Evolutionary conservation across 2,329 filamentous ascomycete genomes (phyloP), one percentile per base, ranked within the genome.

Genomic region (Clarireedia hainanense): DNA sequence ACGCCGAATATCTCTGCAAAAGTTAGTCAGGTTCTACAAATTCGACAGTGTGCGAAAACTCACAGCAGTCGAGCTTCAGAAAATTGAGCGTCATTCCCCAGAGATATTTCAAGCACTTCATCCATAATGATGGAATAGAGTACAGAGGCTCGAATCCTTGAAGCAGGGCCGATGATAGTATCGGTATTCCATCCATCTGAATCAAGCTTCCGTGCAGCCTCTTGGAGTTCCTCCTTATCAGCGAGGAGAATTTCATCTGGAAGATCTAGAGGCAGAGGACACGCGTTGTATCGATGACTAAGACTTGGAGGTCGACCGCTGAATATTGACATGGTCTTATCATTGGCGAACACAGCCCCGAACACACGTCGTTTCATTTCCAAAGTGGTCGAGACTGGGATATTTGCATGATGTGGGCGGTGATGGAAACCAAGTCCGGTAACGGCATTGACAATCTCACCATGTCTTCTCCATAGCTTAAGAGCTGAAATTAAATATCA

Each of bases 71-170:
- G 49, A 27, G 23, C 37, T 9, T 51, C 37, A 9, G 49, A 43
- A 6, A 51, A 42, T 40, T 51, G 49, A 6, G 37, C 27, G 15
- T 20, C 26, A 47, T 64, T 61, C 4, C 65, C 65, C 2, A 68
- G 61, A 30, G 80, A 80, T 24, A 84, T 72, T 58, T 83, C 78
- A 4, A 85, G 71, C 5, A 85, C 75, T 49, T 85, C 80, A 58
- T 85, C 81, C 2, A 78, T 72, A 7, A 84, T 72, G 0, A 71
- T 63, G 2, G 76, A 74, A 46, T 83, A 72, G 12, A 74, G 70
- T 1, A 72, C 71, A 48, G 75, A 74, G 0, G 76, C 74, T 27
- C 80, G 70, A 0, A 71, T 63, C 56, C 75, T 73, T 0, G 79
- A 81, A 0, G 72, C 70, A 0, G 75, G 64, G 23, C 75, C 69